Evolutionary conservation across 305 asterid genomes (phyloP).

Genomic region (Rubia balearica): DNA sequence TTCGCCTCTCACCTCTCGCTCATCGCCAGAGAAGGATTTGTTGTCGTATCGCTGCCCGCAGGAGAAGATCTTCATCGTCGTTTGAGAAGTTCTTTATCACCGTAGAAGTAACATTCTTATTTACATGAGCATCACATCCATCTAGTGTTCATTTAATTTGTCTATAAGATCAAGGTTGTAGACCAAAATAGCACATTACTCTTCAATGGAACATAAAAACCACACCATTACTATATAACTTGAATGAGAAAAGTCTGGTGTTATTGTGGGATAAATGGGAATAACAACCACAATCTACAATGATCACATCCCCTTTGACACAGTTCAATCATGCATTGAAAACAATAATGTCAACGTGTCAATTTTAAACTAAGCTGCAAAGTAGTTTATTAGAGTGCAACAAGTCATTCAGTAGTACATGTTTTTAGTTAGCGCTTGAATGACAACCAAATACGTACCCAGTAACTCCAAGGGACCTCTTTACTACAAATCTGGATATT

Average conservation of each 20-base stretch:
- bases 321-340: background rate
- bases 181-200: background rate
- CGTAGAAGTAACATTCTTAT: too few species aligned
- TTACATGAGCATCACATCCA: too few species aligned
- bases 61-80: too few species aligned
- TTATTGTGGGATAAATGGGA: background rate
- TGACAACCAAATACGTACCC: conserved; percentile 47
- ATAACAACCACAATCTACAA: background rate
- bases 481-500: conserved; percentile 67
- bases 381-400: background rate
- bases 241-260: background rate
- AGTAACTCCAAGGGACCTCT: conserved; percentile 83
- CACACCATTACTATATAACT: background rate
- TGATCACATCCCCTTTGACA: background rate
- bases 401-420: conserved; percentile 2
- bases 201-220: background rate
- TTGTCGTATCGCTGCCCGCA: too few species aligned
- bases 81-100: too few species aligned
- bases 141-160: too few species aligned
- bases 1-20: too few species aligned
- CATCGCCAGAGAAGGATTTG: too few species aligned
- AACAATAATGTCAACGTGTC: background rate
- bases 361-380: background rate
- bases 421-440: conserved; percentile 9
- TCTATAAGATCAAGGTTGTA: background rate